Evolutionary conservation across 1,284 basidiomycete genomes (phyloP).

Genomic region (Retiboletus flavoniger): DNA sequence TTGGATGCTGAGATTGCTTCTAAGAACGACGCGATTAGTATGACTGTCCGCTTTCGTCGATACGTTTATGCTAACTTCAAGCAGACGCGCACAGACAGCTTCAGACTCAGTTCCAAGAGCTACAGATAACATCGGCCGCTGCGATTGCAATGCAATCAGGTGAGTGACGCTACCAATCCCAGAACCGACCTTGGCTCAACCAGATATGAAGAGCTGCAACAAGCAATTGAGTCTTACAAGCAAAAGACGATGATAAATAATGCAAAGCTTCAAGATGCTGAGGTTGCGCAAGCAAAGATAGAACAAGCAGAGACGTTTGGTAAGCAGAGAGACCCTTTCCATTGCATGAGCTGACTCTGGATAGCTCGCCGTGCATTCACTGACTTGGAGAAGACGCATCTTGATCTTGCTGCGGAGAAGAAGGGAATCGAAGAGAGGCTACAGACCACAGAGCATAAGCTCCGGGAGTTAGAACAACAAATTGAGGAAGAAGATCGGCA

Average conservation of each 20-base stretch:
- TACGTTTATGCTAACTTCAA: neutral
- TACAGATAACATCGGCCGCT: slow-evolving; percentile 60
- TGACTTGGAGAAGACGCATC: slow-evolving; percentile 63
- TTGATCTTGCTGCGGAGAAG: slow-evolving; percentile 52
- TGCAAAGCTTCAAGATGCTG: slow-evolving; percentile 65
- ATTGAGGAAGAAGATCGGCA: slow-evolving; percentile 69
- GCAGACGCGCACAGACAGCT: slow-evolving; percentile 61
- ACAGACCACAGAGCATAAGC: slow-evolving; percentile 50
- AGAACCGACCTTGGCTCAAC: slow-evolving; percentile 4
- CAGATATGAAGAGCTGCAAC: slow-evolving; percentile 50
- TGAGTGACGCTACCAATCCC: slow-evolving; percentile 26
- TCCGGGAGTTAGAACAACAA: slow-evolving; percentile 62
- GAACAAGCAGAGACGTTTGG: slow-evolving; percentile 64
- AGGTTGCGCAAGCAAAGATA: slow-evolving; percentile 65
- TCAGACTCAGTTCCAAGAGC: slow-evolving; percentile 62
- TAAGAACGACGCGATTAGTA: slow-evolving; percentile 62
- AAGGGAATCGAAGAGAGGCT: slow-evolving; percentile 54
- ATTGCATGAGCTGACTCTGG: slow-evolving; percentile 10
- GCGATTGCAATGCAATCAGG: slow-evolving; percentile 62
- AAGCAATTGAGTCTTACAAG: slow-evolving; percentile 65
- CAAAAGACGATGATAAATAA: slow-evolving; percentile 61
- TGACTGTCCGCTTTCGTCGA: slow-evolving; percentile 11
- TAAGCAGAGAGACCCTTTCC: slow-evolving; percentile 31
- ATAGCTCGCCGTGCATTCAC: slow-evolving; percentile 56
- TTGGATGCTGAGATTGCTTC: slow-evolving; percentile 52